Evolutionary conservation across 768 basidiomycete species (phyloP).

Genomic region (Boletus speciosus): DNA sequence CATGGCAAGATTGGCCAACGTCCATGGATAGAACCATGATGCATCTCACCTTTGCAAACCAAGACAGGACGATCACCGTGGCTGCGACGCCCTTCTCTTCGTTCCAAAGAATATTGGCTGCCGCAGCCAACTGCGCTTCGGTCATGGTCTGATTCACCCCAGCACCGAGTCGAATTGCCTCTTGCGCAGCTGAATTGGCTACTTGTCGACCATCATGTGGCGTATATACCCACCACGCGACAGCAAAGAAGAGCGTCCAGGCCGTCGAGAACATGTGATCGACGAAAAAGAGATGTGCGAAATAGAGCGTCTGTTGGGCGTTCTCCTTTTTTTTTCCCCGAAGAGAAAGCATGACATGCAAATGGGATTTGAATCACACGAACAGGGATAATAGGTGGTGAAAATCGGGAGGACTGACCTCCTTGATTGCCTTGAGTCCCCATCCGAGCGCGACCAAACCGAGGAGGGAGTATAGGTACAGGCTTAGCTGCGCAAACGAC

Average conservation of each 20-base stretch:
- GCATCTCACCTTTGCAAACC: slow-evolving; percentile 78
- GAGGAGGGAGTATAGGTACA: slow-evolving; percentile 89
- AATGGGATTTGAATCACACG: slow-evolving; percentile 9
- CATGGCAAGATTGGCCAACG: neutral
- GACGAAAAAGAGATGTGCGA: slow-evolving; percentile 87
- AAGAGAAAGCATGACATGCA: neutral
- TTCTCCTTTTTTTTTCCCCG: slow-evolving; percentile 63
- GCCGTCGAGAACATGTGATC: slow-evolving; percentile 89
- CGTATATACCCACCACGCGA: slow-evolving; percentile 86
- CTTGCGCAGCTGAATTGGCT: slow-evolving; percentile 83
- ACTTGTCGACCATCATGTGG: slow-evolving; percentile 86
- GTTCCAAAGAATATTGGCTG: slow-evolving; percentile 84
- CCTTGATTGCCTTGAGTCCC: slow-evolving; percentile 83
- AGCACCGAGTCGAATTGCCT: slow-evolving; percentile 70
- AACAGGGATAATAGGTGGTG: neutral
- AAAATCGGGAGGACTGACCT: slow-evolving; percentile 48
- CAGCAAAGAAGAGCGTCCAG: slow-evolving; percentile 91
- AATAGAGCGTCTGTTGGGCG: slow-evolving; percentile 75
- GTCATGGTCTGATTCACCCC: slow-evolving; percentile 53
- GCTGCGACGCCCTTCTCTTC: slow-evolving; percentile 83
- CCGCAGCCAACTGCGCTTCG: slow-evolving; percentile 59
- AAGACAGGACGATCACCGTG: slow-evolving; percentile 74
- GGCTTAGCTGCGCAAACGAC: slow-evolving; percentile 86
- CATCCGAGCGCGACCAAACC: slow-evolving; percentile 79
- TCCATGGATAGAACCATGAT: neutral